Evolutionary conservation across 1,284 basidiomycete species (phyloP), one percentile per base, ranked within the genome.

Genomic region (Cryptococcus neoformans): DNA sequence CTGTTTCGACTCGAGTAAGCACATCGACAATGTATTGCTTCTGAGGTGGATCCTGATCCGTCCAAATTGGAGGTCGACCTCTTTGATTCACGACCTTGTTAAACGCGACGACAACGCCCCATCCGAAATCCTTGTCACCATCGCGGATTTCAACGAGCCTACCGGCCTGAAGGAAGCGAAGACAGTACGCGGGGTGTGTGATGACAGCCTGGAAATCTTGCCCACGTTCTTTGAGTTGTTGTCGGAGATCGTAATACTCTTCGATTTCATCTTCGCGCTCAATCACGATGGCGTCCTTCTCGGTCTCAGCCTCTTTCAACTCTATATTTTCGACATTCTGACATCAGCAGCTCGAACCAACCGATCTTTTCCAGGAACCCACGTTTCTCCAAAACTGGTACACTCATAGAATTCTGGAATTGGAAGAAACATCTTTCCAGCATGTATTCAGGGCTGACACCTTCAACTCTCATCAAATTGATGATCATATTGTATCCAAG

Each of bases 401-500:
- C 88, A 34, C 88, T 88, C 38, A 90, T 86, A 55, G 85, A 92
- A 74, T 90, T 97, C 78, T 99, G 96, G 79, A 97, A 98, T 77
- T 99, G 96, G 82, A 89, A 92, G 83, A 99, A 99, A 79, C 92
- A 98, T 48, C 91, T 82, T 77, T 97, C 91, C 16, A 99, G 83
- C 96, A 99, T 99, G 77, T 85, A 98, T 80, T 99, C 96, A 2
- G 96, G 96, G 68, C 91, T 97, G 64, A 99, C 88, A 3, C 95
- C 95, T 78, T 99, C 96, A 21, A 99, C 95, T 68, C 97, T 89
- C 87, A 99, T 96, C 64, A 99, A 79, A 78, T 99, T 99, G 68
- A 99, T 82, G 36, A 99, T 85, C 96, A 99, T 99, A 77, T 99
- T 99, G 80, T 99, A 99, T 10, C 96, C 95, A 7, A 99, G 81